Evolutionary conservation across 2,329 filamentous ascomycete genomes (phyloP).

Genomic region (Aspergillus ruber): DNA sequence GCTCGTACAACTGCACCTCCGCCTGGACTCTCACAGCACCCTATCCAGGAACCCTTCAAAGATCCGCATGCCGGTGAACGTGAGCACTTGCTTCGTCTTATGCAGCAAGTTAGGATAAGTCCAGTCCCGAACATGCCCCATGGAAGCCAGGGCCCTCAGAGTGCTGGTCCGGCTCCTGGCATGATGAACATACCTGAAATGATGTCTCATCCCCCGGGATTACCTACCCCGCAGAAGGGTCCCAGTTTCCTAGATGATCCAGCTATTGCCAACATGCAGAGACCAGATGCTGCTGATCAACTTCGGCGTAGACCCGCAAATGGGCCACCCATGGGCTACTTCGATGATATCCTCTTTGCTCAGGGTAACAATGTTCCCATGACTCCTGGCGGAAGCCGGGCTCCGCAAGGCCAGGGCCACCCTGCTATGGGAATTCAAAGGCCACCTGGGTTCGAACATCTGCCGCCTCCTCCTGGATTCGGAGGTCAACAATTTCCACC

Average conservation of each 20-base stretch:
- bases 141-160: conserved; percentile 22
- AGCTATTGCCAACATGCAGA: conserved; percentile 36
- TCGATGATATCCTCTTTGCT: conserved; percentile 35
- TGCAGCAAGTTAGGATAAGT: conserved; percentile 53
- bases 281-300: conserved; percentile 29
- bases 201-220: conserved; percentile 27
- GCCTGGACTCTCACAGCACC: conserved; percentile 21
- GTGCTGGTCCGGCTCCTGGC: conserved; percentile 25
- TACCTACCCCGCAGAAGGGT: conserved; percentile 28
- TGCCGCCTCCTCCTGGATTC: conserved; percentile 37
- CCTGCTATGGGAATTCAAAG: conserved; percentile 36
- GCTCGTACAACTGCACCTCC: conserved; percentile 14
- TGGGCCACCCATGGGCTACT: conserved; percentile 33
- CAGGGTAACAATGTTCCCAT: conserved; percentile 29
- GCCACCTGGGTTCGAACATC: conserved; percentile 40
- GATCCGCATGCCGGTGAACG: conserved; percentile 53
- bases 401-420: conserved; percentile 26
- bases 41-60: conserved; percentile 30
- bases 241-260: conserved; percentile 39
- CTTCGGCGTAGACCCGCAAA: conserved; percentile 33
- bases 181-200: conserved; percentile 32
- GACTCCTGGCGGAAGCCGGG: conserved; percentile 28
- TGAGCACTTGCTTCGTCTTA: conserved; percentile 80
- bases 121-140: conserved; percentile 17
- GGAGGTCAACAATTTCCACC: conserved; percentile 28